Evolutionary conservation across 768 basidiomycete genomes (phyloP).

Genomic region (Pisolithus microcarpus): DNA sequence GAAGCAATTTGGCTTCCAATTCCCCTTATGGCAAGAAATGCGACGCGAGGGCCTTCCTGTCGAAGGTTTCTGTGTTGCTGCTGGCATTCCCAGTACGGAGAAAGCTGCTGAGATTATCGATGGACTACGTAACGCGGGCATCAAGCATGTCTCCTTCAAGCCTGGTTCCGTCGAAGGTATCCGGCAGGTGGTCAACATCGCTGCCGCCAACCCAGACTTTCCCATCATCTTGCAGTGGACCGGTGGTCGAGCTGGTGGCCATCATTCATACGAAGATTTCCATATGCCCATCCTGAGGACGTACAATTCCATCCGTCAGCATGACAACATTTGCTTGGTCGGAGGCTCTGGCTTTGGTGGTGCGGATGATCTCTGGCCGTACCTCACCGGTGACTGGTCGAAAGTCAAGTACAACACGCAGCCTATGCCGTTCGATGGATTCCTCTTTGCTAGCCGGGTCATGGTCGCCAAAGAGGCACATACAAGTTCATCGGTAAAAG

Average conservation of each 20-base stretch:
- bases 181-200: slow-evolving; percentile 94
- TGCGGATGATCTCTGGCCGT: slow-evolving; percentile 93
- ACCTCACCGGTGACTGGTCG: slow-evolving; percentile 95
- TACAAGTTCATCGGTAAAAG: slow-evolving; percentile 90
- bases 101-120: slow-evolving; percentile 96
- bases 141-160: slow-evolving; percentile 97
- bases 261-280: slow-evolving; percentile 98
- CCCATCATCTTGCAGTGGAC: slow-evolving; percentile 99
- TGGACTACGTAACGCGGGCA: slow-evolving; percentile 73
- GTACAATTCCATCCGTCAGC: slow-evolving; percentile 84
- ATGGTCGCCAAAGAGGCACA: slow-evolving; percentile 99
- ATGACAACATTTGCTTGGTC: slow-evolving; percentile 82
- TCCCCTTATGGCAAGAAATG: slow-evolving; percentile 98
- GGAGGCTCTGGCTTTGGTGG: slow-evolving; percentile 95
- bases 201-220: slow-evolving; percentile 88
- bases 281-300: slow-evolving; percentile 91
- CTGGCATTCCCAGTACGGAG: slow-evolving; percentile 93
- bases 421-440: slow-evolving; percentile 98
- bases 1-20: slow-evolving; percentile 93
- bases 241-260: slow-evolving; percentile 96
- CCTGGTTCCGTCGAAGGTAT: slow-evolving; percentile 98
- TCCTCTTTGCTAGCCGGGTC: slow-evolving; percentile 91
- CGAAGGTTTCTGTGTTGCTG: slow-evolving; percentile 99
- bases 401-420: slow-evolving; percentile 72
- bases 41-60: slow-evolving; percentile 89